Evolutionary conservation across 345 rosid genomes (phyloP).

Genomic region (Eucalyptus pauciflora): DNA sequence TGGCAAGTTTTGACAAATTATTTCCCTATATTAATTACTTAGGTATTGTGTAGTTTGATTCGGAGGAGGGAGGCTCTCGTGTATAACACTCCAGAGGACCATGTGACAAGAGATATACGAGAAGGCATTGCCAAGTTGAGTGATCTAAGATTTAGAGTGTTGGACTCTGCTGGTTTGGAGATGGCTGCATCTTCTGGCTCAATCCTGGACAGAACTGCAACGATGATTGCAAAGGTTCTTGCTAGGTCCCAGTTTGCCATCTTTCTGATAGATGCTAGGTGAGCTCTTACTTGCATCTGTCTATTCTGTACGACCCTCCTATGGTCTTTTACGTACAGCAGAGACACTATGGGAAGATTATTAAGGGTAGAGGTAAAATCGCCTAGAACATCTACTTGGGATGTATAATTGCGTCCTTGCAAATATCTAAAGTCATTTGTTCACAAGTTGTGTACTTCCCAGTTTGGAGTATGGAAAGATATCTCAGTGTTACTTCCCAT

Average conservation of each 20-base stretch:
- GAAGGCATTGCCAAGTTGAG: conserved; percentile 91
- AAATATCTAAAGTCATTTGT: not conserved
- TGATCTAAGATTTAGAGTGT: conserved; percentile 67
- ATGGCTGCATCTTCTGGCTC: conserved; percentile 82
- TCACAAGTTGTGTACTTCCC: not conserved
- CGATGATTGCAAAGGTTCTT: conserved; percentile 76
- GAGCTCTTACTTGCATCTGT: not conserved
- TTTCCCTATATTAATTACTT: not conserved
- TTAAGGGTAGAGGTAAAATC: not conserved
- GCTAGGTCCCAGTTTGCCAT: conserved; percentile 74
- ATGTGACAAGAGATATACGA: conserved; percentile 90
- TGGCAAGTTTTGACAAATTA: not conserved
- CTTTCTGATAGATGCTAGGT: conserved; percentile 82
- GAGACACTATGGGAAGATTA: not conserved
- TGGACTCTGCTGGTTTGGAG: conserved; percentile 97
- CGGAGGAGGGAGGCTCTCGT: conserved; percentile 93
- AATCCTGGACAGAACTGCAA: conserved; percentile 75
- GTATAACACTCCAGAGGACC: conserved; percentile 85
- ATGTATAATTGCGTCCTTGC: not conserved
- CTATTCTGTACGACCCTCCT: not conserved
- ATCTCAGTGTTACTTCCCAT: not conserved
- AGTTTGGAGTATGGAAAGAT: not conserved
- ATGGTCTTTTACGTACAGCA: not conserved
- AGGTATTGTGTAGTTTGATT: conserved; percentile 40
- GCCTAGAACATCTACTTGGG: not conserved